Base-by-base conservation (phyloP, 1,284 basidiomycete genomes). In the Leccinum subrobustum region DNA sequence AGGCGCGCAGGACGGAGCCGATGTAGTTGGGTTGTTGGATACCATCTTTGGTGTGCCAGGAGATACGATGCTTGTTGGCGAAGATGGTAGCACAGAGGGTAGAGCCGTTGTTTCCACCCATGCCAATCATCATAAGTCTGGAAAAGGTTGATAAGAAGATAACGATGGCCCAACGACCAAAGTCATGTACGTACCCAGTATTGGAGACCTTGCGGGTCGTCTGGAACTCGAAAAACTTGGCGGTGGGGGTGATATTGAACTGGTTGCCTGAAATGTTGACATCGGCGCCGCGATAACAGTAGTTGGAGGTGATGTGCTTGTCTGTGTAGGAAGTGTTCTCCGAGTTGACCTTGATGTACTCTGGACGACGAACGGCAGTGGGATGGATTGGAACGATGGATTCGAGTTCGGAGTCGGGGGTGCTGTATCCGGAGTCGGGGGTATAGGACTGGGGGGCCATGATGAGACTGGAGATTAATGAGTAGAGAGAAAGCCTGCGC, bases 101-200 rank as follows among this genome's bases (percentile, higher is more conserved):
- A 59, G 93, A 88, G 62, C 96, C 96, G 75, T 99, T 99, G 86
- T 99, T 99, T 63, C 96, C 96, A 66, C 96, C 96, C 66, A 96
- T 80, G 65, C 96, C 96, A 72, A 98, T 91, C 83, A 99, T 91
- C 92, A 99, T 93, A 67, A 98, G 83, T 63, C 96, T 96, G 51
- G 56, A 56, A 63, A 4, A 16, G 48, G 53, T 33, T 27, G 7
- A 57, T 59, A 42, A 64, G 59, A 47, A 42, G 48, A 68, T 63
- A 50, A 48, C 52, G 56, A 61, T 58, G 6, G 6, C 16, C 3
- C 50, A 51, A 48, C 47, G 1, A 25, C 16, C 0, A 56, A 55
- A 59, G 58, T 56, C 35, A 58, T 57, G 29, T 5, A 82, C 91
- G 65, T 71, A 96, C 93, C 95, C 96, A 76, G 95, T 97, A 82